Base-by-base conservation (phyloP, 139 green algal species). In the Nannochloris sp. region DNA sequence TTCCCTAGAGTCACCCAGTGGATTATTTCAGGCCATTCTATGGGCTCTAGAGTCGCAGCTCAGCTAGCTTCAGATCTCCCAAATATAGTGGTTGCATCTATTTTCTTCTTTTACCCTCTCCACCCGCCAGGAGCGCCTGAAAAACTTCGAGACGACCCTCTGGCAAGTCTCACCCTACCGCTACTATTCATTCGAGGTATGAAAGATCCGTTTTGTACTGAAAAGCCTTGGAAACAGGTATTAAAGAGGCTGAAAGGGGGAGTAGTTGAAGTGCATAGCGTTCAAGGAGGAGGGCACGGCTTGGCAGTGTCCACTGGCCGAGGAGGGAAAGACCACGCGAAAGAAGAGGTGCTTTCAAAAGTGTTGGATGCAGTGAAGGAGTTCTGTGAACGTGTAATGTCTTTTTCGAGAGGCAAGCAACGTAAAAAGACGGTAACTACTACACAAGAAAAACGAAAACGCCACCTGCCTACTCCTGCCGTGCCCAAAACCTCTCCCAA, bases 41-140 rank as follows among this genome's bases (percentile, higher is more conserved):
- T 63, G 55, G 67, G 67, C 1, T 37, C 42, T 14, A 31, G 67
- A 8, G 58, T 74, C n/a, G 57, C 67, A 3, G 62, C 51, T 54
- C 46, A 70, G 63, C 3, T 48, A 23, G 30, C 6, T 1, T 31
- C 9, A 61, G 65, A 36, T 6, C 27, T 54, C 14, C 58, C 34
- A 2, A n/a, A n/a, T 13, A 12, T 54, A 35, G 53, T 68, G 2
- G 39, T 38, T 2, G 68, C 44, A 27, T 59, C 54, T 23, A 30
- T 87, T 10, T 60, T 84, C 15, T 65, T 81, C 38, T 82, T 66
- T 4, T 87, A 82, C 38, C 80, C 80, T 10, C 64, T 87, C 13
- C 80, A 87, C 57, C 74, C 79, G 3, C 78, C 80, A 0, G 64
- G 53, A 48, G 76, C 71, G 29, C 53, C 65, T 39, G 47, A 24